Conservation (phyloP, 2,329 filamentous ascomycete species). For the Seiridium cupressi region DNA sequence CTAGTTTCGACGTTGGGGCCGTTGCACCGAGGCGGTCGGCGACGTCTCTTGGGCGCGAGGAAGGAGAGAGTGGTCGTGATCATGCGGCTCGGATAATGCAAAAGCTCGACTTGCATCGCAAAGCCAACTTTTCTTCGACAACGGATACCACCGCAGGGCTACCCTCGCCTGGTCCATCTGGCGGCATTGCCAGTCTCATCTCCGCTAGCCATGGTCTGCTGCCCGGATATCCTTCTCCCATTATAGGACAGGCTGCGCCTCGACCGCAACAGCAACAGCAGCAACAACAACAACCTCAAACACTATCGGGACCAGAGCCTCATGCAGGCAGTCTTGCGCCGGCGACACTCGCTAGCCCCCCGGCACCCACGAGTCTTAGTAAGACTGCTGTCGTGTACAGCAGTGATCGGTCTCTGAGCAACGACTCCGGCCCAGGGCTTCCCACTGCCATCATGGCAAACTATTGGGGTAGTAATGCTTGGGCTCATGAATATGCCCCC, state of each 20-base stretch:
- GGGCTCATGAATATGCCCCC: slow-evolving; percentile 41
- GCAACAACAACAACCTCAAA: slow-evolving; percentile 30
- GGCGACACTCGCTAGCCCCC: slow-evolving; percentile 77
- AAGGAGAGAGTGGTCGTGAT: slow-evolving; percentile 74
- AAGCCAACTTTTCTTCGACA: slow-evolving; percentile 58
- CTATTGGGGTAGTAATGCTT: slow-evolving; percentile 87
- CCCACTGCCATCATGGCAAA: slow-evolving; percentile 89
- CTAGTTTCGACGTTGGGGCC: slow-evolving; percentile 68
- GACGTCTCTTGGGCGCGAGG: slow-evolving; percentile 58
- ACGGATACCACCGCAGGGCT: slow-evolving; percentile 35
- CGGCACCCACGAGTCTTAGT: slow-evolving; percentile 81
- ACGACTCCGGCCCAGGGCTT: slow-evolving; percentile 68
- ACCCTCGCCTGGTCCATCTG: slow-evolving; percentile 39
- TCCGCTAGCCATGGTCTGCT: slow-evolving; percentile 80
- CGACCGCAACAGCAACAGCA: slow-evolving; percentile 14
- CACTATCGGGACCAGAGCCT: slow-evolving; percentile 41
- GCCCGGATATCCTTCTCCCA: slow-evolving; percentile 51
- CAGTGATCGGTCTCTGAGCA: slow-evolving; percentile 68
- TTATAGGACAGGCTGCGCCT: slow-evolving; percentile 19
- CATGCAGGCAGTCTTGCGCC: slow-evolving; percentile 71
- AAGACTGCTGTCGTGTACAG: slow-evolving; percentile 80
- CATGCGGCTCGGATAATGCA: slow-evolving; percentile 88
- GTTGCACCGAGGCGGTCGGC: slow-evolving; percentile 52
- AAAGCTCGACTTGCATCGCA: slow-evolving; percentile 86
- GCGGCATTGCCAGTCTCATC: slow-evolving; percentile 81